Evolutionary conservation across 768 basidiomycete species (phyloP), one percentile per base, ranked within the genome.

Genomic region (Rossbeevera mucosa): DNA sequence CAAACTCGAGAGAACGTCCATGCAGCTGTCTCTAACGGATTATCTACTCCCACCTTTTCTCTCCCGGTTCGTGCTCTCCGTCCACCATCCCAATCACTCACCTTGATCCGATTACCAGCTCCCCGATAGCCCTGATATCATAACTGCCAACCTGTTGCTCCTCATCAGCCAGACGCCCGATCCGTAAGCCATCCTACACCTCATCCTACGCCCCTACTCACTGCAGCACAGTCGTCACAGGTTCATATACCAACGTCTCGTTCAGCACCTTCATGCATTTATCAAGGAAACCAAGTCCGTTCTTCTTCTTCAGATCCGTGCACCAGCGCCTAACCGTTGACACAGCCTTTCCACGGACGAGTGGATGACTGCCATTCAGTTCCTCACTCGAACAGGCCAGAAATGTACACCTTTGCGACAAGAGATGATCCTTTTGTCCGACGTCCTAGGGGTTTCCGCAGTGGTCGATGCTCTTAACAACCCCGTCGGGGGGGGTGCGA

Each of bases 371-470:
- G 75, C 88, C 2, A 84, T 94, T 59, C 66, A 86, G 52, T 94
- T 94, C 70, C 71, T 94, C 53, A 94, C 91, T 0, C 72, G 74
- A 7, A 79, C 78, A 0, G 91, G 91, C 7, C 75, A 94, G 67
- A 88, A 70, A 54, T 90, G 83, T 66, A 82, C 85, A 0, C 78
- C 82, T 29, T 66, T 88, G 47, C 80, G 82, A 28, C 81, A 81
- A 72, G 91, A 94, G 64, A 88, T 88, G 66, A 91, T 94, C 60
- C 80, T 94, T 7, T 76, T 94, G n/a, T 91, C 88, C 1, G 91
- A 93, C 62, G 76, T 80, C 0, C 72, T 93, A 1, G 91, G 92
- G 5, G 80, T 88, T 3, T 91, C 89, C 0, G 75, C 85, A 1
- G 76, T 94, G 48, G 84, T 94, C 9, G 88, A 92, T 56, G 68